phyloP scores from a whole-genome alignment of 2,329 filamentous ascomycete species.

The Aphanocladium album region DNA sequence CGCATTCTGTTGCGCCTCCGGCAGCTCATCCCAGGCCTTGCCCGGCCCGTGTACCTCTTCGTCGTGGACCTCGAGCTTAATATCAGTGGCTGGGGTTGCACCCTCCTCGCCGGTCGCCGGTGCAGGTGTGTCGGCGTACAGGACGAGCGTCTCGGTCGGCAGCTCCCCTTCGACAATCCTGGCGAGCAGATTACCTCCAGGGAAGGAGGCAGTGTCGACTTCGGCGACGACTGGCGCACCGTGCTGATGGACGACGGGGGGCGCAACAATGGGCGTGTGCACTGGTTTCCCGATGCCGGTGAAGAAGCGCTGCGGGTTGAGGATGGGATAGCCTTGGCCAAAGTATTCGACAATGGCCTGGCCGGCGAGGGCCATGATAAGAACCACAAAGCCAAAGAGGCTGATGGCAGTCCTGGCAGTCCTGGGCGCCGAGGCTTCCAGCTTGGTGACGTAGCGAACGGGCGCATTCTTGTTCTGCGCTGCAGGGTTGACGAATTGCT shows the following conservation, averaged over 20 bases:
- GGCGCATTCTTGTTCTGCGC: conserved; percentile 32
- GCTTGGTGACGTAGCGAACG: conserved; percentile 65
- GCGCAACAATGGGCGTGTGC: conserved; percentile 22
- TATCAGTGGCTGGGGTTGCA: conserved; percentile 19
- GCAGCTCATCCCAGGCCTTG: conserved; percentile 67
- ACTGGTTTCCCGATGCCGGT: conserved; percentile 28
- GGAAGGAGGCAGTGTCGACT: conserved; percentile 21
- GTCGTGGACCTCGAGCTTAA: conserved; percentile 42
- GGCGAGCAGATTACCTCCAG: conserved; percentile 30
- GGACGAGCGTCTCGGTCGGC: conserved; percentile 35
- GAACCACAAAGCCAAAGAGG: conserved; percentile 50
- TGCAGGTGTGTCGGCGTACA: conserved; percentile 24
- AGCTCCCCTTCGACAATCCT: conserved; percentile 31
- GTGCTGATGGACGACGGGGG: conserved; percentile 14
- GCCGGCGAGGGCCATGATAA: conserved; percentile 57
- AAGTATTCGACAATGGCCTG: conserved; percentile 62
- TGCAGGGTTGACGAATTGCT: conserved; percentile 35
- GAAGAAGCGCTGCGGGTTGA: conserved; percentile 52
- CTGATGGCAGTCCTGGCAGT: conserved; percentile 44
- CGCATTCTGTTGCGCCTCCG: conserved; percentile 52
- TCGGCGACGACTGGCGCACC: conserved; percentile 13
- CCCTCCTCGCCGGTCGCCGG: conserved; percentile 15
- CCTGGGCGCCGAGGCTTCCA: conserved; percentile 49
- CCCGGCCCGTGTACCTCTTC: conserved; percentile 46
- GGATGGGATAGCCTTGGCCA: conserved; percentile 44